Evolutionary conservation across 257 asterid species (phyloP), one percentile per base, ranked within the genome.

Genomic region (Fraxinus excelsior): DNA sequence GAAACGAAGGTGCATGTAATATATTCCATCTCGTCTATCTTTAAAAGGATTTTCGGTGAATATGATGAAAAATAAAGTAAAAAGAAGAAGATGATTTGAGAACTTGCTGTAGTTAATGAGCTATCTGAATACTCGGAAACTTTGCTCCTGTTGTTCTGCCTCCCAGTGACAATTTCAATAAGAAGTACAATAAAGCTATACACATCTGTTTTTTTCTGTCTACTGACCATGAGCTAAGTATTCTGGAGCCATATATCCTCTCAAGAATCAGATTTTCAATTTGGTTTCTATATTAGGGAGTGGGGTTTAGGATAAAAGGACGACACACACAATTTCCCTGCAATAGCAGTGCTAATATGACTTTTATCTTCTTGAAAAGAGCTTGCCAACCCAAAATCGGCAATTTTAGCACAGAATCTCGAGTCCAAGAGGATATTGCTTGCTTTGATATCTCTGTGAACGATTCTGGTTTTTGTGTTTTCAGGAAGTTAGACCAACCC

Each of bases 401-500:
- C 88, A 3, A 84, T 86, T 74, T 84, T 86, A 34, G 90, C 77
- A 6, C 81, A 80, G 16, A 82, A 37, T 37, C 40, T 34, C 7
- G 10, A 37, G 11, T 37, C 12, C 12, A 90, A 71, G 51, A 92
- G 86, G 60, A 92, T 89, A 21, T 92, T 92, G 78, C 94, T 90
- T 16, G 97, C 90, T 80, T 92, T 92, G 74, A 90, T 92, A 11
- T 92, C 94, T 82, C 97, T 80, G 72, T 92, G 97, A 66, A 92
- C 85, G 71, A 90, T 92, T 82, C 94, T 80, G 53, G 78, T 82
- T 23, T 78, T 86, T n/a, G 86, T 80, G 88, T 92, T 92, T 70
- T 92, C 96, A 3, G 90, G 96, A 44, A 92, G 96, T 82, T 92
- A 90, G 34, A 89, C 93, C 76, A 92, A 74, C 3, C 94, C 97